Evolutionary conservation across 2,329 filamentous ascomycete genomes (phyloP).

Genomic region (Emmonsiellopsis sp.): DNA sequence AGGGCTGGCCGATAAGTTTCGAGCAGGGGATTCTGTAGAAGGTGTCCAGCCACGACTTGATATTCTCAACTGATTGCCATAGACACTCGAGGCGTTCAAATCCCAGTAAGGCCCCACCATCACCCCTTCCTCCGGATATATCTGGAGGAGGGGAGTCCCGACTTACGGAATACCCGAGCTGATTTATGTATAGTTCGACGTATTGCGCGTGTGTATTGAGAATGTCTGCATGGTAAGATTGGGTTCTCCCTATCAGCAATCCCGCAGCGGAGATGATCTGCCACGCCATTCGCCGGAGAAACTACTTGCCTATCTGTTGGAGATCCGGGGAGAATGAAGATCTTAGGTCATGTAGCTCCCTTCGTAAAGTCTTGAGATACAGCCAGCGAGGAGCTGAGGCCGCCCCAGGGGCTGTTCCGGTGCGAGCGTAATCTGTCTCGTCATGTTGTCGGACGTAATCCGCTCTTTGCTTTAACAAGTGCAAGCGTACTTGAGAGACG

Average conservation of each 20-base stretch:
- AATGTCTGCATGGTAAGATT: slow-evolving; percentile 13
- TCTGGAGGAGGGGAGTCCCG: slow-evolving; percentile 11
- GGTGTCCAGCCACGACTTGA: slow-evolving; percentile 24
- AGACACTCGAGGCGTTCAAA: slow-evolving; percentile 25
- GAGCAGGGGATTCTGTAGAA: slow-evolving; percentile 21
- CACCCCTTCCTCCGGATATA: slow-evolving; percentile 6
- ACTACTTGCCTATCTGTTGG: slow-evolving; percentile 14
- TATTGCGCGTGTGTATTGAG: slow-evolving; percentile 20
- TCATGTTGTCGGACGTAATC: slow-evolving; percentile 21
- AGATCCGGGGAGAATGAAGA: slow-evolving; percentile 17
- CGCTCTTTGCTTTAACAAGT: slow-evolving; percentile 25
- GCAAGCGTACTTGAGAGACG: slow-evolving; percentile 27
- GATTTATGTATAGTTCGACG: slow-evolving; percentile 19
- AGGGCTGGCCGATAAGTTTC: slow-evolving; percentile 21
- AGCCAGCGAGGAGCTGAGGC: slow-evolving; percentile 13
- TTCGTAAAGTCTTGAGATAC: slow-evolving; percentile 22
- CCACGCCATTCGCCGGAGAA: background rate
- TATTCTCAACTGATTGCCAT: slow-evolving; percentile 23
- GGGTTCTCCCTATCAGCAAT: background rate
- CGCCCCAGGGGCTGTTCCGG: background rate
- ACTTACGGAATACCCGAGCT: slow-evolving; percentile 19
- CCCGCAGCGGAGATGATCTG: slow-evolving; percentile 2
- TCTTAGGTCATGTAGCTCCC: slow-evolving; percentile 23
- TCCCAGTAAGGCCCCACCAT: slow-evolving; percentile 10
- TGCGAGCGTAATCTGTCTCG: slow-evolving; percentile 13